phyloP scores from a whole-genome alignment of 441 rosid genomes.

The Lagerstroemia fauriei region DNA sequence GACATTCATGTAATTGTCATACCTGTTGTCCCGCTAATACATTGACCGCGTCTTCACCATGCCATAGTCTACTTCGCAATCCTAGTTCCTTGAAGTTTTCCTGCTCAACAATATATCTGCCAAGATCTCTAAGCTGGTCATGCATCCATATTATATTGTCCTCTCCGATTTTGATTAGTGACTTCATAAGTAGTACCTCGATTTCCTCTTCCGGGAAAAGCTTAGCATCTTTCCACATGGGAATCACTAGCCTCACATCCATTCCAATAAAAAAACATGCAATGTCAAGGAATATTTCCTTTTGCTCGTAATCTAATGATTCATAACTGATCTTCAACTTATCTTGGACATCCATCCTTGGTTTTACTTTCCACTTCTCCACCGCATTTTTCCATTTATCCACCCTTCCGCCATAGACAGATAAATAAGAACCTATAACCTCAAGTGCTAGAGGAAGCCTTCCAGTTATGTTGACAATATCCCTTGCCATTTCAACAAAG shows the following conservation, averaged over 20 bases:
- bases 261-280: conserved; percentile 4
- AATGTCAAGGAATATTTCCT: conserved; percentile 10
- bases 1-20: background rate
- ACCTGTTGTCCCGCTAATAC: background rate
- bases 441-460: conserved; percentile 3
- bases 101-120: background rate
- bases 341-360: background rate
- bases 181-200: background rate
- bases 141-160: conserved; percentile 10
- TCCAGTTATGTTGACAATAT: background rate
- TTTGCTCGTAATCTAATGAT: background rate
- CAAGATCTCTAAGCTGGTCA: background rate
- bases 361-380: background rate
- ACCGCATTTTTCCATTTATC: background rate
- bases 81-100: background rate
- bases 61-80: conserved; percentile 7
- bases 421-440: background rate
- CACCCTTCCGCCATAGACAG: background rate
- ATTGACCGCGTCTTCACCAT: background rate
- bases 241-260: background rate
- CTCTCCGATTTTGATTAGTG: background rate
- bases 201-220: background rate
- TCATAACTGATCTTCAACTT: background rate
- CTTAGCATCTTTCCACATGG: background rate
- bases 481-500: background rate